A percentile compares a stretch with the other conserved stretches of the same genome.
Conservation (phyloP, 345 rosid genomes). For the Euphorbia lathyris region DNA sequence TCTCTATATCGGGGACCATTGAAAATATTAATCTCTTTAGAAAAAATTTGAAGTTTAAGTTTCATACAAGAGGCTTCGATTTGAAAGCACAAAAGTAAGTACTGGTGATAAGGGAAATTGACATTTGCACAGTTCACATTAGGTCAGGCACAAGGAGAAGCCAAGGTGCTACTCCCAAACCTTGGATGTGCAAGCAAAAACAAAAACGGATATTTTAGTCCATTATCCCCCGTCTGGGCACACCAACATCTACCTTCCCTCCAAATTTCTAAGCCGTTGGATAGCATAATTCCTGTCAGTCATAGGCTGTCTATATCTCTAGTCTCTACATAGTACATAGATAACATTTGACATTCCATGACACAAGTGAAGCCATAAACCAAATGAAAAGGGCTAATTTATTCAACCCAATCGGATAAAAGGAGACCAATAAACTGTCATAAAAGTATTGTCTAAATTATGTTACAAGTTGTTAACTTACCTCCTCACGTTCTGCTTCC, state of each 20-base stretch:
- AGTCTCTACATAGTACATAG: not conserved
- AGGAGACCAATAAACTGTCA: not conserved
- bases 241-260: not conserved
- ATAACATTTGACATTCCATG: not conserved
- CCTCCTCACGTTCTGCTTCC: slow-evolving; percentile 95
- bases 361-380: not conserved
- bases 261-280: not conserved
- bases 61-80: not conserved
- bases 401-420: not conserved
- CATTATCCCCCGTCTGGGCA: too few relatives aligned
- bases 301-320: not conserved
- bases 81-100: not conserved
- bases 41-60: not conserved
- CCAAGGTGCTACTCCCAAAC: not conserved
- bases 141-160: not conserved
- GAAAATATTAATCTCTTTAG: not conserved
- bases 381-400: not conserved
- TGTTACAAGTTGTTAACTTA: slow-evolving; percentile 21
- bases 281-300: not conserved
- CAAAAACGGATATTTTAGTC: not conserved
- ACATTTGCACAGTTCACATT: not conserved
- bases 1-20: not conserved
- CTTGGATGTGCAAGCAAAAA: not conserved
- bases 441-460: not conserved
- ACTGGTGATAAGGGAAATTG: not conserved